Evolutionary conservation across 1,284 basidiomycete genomes (phyloP), one percentile per base, ranked within the genome.

Genomic region (Malassezia equina): DNA sequence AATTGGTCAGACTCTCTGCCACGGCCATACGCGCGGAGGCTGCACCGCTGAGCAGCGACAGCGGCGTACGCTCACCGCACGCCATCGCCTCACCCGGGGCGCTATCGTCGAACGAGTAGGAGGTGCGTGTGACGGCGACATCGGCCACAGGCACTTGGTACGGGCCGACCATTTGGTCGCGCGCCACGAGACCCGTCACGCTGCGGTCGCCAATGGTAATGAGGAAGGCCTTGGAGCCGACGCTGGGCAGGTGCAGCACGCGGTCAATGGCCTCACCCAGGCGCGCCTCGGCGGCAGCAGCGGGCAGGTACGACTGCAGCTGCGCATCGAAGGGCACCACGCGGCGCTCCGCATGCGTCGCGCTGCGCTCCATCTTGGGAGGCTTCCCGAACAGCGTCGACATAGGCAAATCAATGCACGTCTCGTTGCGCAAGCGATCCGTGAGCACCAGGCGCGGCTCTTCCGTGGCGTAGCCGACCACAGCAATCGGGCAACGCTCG

Each of bases 81-180:
- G 93, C 86, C 89, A 98, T 95, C 0, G 93, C 91, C 78, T 99
- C 93, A 47, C 71, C 71, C 3, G 36, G 91, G 88, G 11, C 79
- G 78, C n/a, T 80, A 72, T 78, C 74, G 58, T 86, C 82, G 75
- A 96, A 96, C 1, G 90, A 90, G 75, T 93, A 95, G n/a, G 88
- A 84, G 0, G 89, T 82, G 23, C 88, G 84, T 2, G 93, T 98
- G 46, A 96, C 90, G 5, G 93, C 91, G 41, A 96, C 93, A 65
- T 99, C 93, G 15, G 94, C 87, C 6, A 96, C 90, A 31, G 93
- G 93, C 4, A 95, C 88, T 78, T 99, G 93, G 86, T 88, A 98
- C 0, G 91, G 93, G 0, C 93, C 94, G 19, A 96, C 89, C 93
- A 98, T 96, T 77, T 98, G 93, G 75, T 99, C 93, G 47, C 94